phyloP scores from a whole-genome alignment of 176 grass and related monocot genomes.

The Triticum monococcum region DNA sequence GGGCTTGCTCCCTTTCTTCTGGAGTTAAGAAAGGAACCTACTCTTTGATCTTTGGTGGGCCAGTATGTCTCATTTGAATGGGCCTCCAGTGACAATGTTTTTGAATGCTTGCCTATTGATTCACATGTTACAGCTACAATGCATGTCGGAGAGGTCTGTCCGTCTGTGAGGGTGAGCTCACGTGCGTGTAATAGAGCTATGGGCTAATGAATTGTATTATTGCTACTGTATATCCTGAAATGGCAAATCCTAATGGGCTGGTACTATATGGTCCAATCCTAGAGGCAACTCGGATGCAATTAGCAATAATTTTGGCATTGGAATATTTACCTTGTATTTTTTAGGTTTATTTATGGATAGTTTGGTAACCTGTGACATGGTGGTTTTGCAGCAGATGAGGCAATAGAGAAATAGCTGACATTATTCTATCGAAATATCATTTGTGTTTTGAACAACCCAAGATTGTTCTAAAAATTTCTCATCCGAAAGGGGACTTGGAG shows the following conservation, averaged over 20 bases:
- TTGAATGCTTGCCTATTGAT: conserved; percentile 6
- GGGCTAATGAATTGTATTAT: background rate
- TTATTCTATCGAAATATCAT: background rate
- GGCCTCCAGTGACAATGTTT: background rate
- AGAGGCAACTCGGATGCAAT: background rate
- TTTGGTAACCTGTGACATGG: background rate
- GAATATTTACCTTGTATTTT: conserved; percentile 1
- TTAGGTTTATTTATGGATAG: conserved; percentile 2
- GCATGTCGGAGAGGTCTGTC: background rate
- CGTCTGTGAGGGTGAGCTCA: background rate
- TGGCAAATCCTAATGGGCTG: background rate
- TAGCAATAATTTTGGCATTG: background rate
- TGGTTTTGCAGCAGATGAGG: background rate
- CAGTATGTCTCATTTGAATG: background rate
- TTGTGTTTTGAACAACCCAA: background rate
- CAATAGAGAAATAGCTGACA: background rate
- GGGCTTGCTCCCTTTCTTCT: too few species aligned
- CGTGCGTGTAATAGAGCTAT: background rate
- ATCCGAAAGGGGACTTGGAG: background rate
- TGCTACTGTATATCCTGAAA: background rate
- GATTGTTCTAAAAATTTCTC: background rate
- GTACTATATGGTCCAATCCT: background rate
- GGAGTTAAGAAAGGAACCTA: too few species aligned
- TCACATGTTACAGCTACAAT: background rate
- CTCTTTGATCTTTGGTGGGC: background rate